Base-by-base conservation (phyloP, 441 rosid species). In the Melastoma candidum region DNA sequence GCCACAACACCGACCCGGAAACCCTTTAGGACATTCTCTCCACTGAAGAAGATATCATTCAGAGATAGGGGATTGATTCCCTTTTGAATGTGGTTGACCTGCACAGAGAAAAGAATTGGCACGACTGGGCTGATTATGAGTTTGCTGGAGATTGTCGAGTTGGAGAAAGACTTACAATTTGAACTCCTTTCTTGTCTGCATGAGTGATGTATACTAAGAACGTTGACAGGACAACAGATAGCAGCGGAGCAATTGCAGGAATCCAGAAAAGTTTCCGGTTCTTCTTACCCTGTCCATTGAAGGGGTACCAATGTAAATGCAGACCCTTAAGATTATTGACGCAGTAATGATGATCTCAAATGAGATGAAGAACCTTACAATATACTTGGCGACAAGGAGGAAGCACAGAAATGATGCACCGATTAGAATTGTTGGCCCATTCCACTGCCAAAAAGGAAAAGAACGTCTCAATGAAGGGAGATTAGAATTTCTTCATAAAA, bases 181-280 rank as follows among this genome's bases (percentile, higher is more conserved):
- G 74, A 63, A 89, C 99, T 12, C 95, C 96, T 39, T 83, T 53
- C 75, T 86, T 89, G 44, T 89, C 97, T 12, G 96, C 96, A 45
- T 76, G 87, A 1, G 97, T 89, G 69, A 89, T 74, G 65, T 46
- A 93, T 65, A 93, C 97, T 6, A 89, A 74, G 69, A 93, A 80
- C 51, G 99, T 93, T 12, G 97, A 87, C 26, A 93, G 65, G 51
- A 83, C 11, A 52, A 93, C 96, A 1, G 93, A 93, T 60, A 81
- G 53, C 74, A 93, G 49, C 0, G 99, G 99, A 1, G 95, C 96
- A 25, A 93, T 68, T 11, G 97, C 96, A 2, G 97, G 84, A 46
- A 89, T 70, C 99, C 97, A 93, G 57, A 93, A 93, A n/a, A 79
- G 53, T 64, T 77, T 89, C 70, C 51, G 84, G 74, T 73, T 82